Base-by-base conservation (phyloP, 345 rosid genomes). In the Gossypium arboreum region DNA sequence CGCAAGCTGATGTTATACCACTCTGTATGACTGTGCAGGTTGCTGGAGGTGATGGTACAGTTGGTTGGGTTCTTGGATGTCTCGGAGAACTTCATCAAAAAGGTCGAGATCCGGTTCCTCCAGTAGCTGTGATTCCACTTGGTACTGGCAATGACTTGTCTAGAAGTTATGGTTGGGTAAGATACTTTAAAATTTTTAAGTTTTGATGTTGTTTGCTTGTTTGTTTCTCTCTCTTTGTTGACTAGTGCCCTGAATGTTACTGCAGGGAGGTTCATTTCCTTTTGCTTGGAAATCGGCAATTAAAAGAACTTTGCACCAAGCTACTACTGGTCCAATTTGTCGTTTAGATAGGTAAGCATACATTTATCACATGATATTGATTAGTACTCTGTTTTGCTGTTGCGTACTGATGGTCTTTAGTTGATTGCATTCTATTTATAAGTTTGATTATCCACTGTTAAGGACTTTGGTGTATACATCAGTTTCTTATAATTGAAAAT, bases 31-130 rank as follows among this genome's bases (percentile, higher is more conserved):
- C 43, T 75, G 74, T 77, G 80, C 83, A 95, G 98, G 99, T 96
- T 84, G 98, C 97, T 24, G 97, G 99, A 86, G 99, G 99, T 79
- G 99, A 95, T 89, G 99, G 99, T 79, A 93, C 95, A 0, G 94
- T 93, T 65, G 99, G 98, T 79, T 96, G 97, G 98, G 93, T 96
- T 47, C 84, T 96, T 34, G 97, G 97, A 77, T 79, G 91, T 90
- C 90, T 93, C 12, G 83, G 92, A 75, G 91, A 82, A 61, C 97
- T 96, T 67, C 51, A 86, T 82, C 65, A 59, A 61, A 86, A 81
- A 74, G 85, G 82, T 55, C 76, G 92, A 47, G 82, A 67, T 71
- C 94, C 97, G 17, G 87, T 90, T 82, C 99, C 97, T 84, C 97
- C 95, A 1, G 90, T 96, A 27, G 84, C 92, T 15, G 81, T 96